phyloP scores from a whole-genome alignment of 495 filamentous ascomycete species.

The Neurospora sp. region DNA sequence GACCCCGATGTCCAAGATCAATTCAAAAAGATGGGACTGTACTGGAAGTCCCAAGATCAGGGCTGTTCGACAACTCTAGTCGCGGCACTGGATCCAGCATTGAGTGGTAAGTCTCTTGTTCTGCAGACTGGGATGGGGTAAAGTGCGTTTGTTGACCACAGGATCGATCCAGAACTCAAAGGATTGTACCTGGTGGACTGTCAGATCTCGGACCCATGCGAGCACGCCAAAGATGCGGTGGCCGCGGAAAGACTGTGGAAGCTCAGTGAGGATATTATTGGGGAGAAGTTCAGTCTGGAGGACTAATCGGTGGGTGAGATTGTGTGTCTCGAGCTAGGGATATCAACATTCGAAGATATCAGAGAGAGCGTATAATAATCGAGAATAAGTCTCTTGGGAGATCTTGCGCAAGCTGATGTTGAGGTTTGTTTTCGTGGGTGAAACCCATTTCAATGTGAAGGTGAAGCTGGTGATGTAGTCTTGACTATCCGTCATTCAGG shows the following conservation, averaged over 20 bases:
- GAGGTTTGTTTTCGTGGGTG: too few species aligned
- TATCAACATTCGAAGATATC: too few species aligned
- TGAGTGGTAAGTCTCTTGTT: constrained; percentile 26
- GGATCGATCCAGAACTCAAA: constrained; percentile 18
- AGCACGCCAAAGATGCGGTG: constrained; percentile 20
- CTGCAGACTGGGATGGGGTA: background rate
- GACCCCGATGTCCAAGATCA: constrained; percentile 26
- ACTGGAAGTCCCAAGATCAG: constrained; percentile 42
- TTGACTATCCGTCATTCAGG: background rate
- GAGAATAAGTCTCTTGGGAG: too few species aligned
- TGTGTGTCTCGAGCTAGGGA: background rate
- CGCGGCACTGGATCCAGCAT: constrained; percentile 44
- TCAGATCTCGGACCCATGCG: constrained; percentile 18
- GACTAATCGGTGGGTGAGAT: background rate
- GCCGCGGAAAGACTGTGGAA: constrained; percentile 43
- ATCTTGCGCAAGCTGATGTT: too few species aligned
- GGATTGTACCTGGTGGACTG: constrained; percentile 33
- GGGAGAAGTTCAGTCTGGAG: constrained; percentile 25
- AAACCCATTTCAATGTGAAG: too few species aligned
- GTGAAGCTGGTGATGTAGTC: background rate
- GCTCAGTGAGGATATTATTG: constrained; percentile 39
- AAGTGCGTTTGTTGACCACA: constrained; percentile 2
- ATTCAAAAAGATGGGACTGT: constrained; percentile 26
- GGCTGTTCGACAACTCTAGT: constrained; percentile 49
- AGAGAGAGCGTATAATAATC: too few species aligned